Evolutionary conservation across 169 alveolate genomes (phyloP), one percentile per base, ranked within the genome.

Genomic region (Plasmodium gonderi): DNA sequence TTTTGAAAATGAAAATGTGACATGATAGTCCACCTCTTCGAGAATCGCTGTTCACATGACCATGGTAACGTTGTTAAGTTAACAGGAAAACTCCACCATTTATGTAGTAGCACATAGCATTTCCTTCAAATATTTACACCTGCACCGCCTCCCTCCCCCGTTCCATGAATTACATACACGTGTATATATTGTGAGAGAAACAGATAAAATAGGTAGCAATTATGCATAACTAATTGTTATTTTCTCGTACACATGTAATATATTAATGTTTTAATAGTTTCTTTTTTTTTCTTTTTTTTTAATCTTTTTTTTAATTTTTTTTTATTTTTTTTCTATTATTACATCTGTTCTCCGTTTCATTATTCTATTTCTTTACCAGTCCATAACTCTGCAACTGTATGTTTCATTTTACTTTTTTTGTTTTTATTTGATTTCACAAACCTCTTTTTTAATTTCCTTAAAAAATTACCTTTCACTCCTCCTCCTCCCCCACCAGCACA

Each of bases 341-440:
- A 60, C 33, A 14, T 60, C 23, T 12, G 23, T 17, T 60, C 1
- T 69, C 12, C 38, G 31, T 69, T 7, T 12, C 29, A 33, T 9
- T 69, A 33, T 69, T 69, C 38, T 69, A 33, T 69, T 69, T 69
- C 9, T 69, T 69, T 69, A n/a, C n/a, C n/a, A n/a, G n/a, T n/a
- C n/a, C n/a, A n/a, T n/a, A n/a, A n/a, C n/a, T n/a, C n/a, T n/a
- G n/a, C n/a, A n/a, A n/a, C n/a, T n/a, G n/a, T n/a, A n/a, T n/a
- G n/a, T n/a, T n/a, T n/a, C n/a, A n/a, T 69, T 9, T 17, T 60
- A 17, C 23, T 60, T 60, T 60, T 76, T 76, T 76, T 76, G 54
- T 44, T 76, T 40, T 40, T 38, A 38, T 40, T 40, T 76, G 82
- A 76, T 76, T 69, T 69, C 8, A 31, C 20, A 69, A 17, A 31